These are phyloP conservation scores for Podaxis sp. DNA, from an alignment of 768 basidiomycete species.

Conservation along the genomic window DNA sequence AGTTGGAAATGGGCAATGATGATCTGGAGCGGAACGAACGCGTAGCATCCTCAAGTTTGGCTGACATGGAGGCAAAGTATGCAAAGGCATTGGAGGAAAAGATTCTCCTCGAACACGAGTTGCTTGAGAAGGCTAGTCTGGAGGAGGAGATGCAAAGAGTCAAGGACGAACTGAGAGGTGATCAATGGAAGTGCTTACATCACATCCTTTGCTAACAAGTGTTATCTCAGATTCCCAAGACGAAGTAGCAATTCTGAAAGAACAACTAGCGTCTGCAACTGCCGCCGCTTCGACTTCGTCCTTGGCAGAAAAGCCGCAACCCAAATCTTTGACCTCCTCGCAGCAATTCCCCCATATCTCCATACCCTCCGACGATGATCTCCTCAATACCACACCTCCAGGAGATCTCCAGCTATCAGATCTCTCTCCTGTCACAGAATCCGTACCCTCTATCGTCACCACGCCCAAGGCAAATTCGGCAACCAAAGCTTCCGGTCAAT, in stretches of 20 bases:
- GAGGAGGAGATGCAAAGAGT: conserved; percentile 90
- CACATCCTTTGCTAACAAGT: conserved; percentile 13
- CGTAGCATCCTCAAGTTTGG: conserved; percentile 76
- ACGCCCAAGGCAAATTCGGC: conserved; percentile 34
- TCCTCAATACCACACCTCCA: conserved; percentile 55
- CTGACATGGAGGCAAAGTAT: conserved; percentile 85
- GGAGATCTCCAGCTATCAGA: conserved; percentile 59
- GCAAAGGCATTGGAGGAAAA: conserved; percentile 92
- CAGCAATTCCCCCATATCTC: conserved; percentile 23
- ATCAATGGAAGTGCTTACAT: conserved; percentile 15
- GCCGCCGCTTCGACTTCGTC: conserved; percentile 13
- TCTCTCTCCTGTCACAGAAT: conserved; percentile 41
- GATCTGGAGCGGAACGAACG: conserved; percentile 95
- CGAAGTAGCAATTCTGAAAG: conserved; percentile 79
- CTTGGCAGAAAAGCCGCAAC: conserved; percentile 11
- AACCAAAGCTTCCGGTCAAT: conserved; percentile 36
- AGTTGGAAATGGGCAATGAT: conserved; percentile 97
- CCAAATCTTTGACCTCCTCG: conserved; percentile 26
- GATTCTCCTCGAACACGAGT: conserved; percentile 93
- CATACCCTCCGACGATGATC: conserved; percentile 45
- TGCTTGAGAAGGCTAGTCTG: conserved; percentile 82
- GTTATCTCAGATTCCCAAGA: conserved; percentile 66
- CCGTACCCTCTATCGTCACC: conserved; percentile 24
- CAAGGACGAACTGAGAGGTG: conserved; percentile 91
- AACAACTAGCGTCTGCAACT: conserved; percentile 46